phyloP scores from a whole-genome alignment of 2,329 filamentous ascomycete species.

The Talaromyces sp. region DNA sequence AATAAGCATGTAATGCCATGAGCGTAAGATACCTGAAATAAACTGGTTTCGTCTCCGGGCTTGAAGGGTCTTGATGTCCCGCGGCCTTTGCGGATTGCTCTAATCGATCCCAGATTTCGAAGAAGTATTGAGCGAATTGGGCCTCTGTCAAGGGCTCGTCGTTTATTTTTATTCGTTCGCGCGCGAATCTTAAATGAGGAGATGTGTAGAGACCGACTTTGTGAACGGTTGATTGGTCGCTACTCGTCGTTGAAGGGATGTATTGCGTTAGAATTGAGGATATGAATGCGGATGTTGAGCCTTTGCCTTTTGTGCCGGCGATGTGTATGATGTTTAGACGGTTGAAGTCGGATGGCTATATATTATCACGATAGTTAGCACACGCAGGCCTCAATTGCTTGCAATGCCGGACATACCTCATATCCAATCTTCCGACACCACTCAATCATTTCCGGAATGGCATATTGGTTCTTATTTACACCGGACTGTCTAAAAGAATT shows the following conservation, averaged over 20 bases:
- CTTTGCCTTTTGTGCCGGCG: slow-evolving; percentile 92
- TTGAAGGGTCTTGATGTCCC: slow-evolving; percentile 51
- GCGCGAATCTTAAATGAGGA: slow-evolving; percentile 77
- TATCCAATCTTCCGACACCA: slow-evolving; percentile 78
- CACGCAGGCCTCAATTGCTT: not conserved
- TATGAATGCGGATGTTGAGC: slow-evolving; percentile 80
- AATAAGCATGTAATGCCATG: slow-evolving; percentile 80
- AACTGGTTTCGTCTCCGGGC: slow-evolving; percentile 68
- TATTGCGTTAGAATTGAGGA: slow-evolving; percentile 74
- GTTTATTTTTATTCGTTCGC: slow-evolving; percentile 81
- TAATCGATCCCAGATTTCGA: slow-evolving; percentile 74
- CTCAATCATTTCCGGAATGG: slow-evolving; percentile 77
- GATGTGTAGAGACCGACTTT: slow-evolving; percentile 80
- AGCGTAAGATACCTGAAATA: slow-evolving; percentile 93
- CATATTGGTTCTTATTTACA: slow-evolving; percentile 67
- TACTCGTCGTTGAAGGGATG: slow-evolving; percentile 30
- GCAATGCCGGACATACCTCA: slow-evolving; percentile 53
- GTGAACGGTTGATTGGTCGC: slow-evolving; percentile 38
- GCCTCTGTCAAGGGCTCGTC: slow-evolving; percentile 67
- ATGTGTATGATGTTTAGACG: slow-evolving; percentile 71
- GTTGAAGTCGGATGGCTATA: slow-evolving; percentile 61
- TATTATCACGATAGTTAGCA: not conserved
- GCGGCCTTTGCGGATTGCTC: slow-evolving; percentile 54
- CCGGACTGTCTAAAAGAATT: slow-evolving; percentile 76
- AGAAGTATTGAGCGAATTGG: slow-evolving; percentile 74